Base-by-base conservation (phyloP, 2,329 filamentous ascomycete genomes). In the Chalaropsis thielavioides region DNA sequence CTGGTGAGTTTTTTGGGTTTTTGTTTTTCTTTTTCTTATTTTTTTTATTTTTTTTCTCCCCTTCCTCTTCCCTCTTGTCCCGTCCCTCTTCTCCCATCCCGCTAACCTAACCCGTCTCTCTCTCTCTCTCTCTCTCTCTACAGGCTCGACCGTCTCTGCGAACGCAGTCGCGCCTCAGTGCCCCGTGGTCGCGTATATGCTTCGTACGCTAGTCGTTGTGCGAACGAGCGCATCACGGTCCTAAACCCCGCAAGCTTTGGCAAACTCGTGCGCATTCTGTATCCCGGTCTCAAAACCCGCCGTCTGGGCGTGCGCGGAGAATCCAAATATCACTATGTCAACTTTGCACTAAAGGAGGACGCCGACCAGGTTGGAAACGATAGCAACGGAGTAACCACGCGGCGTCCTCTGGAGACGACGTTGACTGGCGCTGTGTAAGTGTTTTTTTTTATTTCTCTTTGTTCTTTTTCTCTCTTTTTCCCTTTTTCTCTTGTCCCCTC, bases 211-310 rank as follows among this genome's bases (percentile, higher is more conserved):
- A 91, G 89, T 31, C 85, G 90, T 68, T 99, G 94, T 75, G 92
- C 90, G 54, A 95, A 88, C 4, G 92, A 97, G 73, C 85, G 92
- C 72, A 95, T 97, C 46, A 95, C 94, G 0, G 92, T 96, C 10
- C 77, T 99, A 66, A 99, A 99, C 72, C 94, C 94, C 51, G 94
- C 94, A 10, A 97, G 92, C 35, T 99, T 99, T 75, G 94, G 94
- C 65, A 99, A 99, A 75, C 83, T 99, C 54, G 94, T 99, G 41
- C 86, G 94, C 40, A 92, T 99, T 46, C 88, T 99, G 62, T 99
- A 97, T 71, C 92, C 94, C 0, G 92, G 92, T 51, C 86, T 99
- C 24, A 92, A 95, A 75, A 99, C 94, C 40, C 83, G 94, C 67
- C 84, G 94, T 69, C 80, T 99, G 13, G 94, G 94, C 68, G 92